Evolutionary conservation across 768 basidiomycete species (phyloP).

Genomic region (Leccinum obscurum): DNA sequence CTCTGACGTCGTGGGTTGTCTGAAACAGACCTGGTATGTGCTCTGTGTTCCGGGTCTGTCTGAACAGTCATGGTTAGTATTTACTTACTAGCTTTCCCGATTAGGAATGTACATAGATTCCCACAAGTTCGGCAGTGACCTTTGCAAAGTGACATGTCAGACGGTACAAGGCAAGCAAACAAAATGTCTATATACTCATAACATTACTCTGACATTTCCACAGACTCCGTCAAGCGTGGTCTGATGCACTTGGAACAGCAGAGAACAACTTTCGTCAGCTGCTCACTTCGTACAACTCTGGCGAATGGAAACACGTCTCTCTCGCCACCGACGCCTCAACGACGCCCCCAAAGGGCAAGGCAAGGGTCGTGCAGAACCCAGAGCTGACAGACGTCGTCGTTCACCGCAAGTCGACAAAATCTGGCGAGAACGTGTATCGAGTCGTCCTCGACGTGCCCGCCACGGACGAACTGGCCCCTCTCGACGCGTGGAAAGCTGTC

Average conservation of each 20-base stretch:
- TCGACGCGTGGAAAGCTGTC: slow-evolving; percentile 81
- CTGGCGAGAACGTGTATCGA: slow-evolving; percentile 77
- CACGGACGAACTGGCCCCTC: slow-evolving; percentile 52
- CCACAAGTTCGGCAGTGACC: neutral
- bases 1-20: neutral
- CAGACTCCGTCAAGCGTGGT: slow-evolving; percentile 85
- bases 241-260: slow-evolving; percentile 69
- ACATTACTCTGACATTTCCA: too few species aligned
- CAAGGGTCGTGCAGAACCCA: slow-evolving; percentile 49
- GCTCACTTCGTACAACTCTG: slow-evolving; percentile 64
- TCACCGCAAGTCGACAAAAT: slow-evolving; percentile 67
- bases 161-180: slow-evolving; percentile 56
- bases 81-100: neutral
- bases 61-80: neutral
- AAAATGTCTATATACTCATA: neutral
- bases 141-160: slow-evolving; percentile 40
- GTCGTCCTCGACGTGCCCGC: slow-evolving; percentile 77
- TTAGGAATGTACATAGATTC: neutral
- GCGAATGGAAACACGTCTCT: slow-evolving; percentile 81
- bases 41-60: neutral
- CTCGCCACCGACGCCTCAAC: slow-evolving; percentile 39
- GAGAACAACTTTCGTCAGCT: slow-evolving; percentile 78
- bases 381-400: slow-evolving; percentile 74
- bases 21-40: neutral
- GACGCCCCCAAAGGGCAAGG: slow-evolving; percentile 61